Evolutionary conservation across 306 rosid genomes (phyloP).

Genomic region (Mimosa bimucronata): DNA sequence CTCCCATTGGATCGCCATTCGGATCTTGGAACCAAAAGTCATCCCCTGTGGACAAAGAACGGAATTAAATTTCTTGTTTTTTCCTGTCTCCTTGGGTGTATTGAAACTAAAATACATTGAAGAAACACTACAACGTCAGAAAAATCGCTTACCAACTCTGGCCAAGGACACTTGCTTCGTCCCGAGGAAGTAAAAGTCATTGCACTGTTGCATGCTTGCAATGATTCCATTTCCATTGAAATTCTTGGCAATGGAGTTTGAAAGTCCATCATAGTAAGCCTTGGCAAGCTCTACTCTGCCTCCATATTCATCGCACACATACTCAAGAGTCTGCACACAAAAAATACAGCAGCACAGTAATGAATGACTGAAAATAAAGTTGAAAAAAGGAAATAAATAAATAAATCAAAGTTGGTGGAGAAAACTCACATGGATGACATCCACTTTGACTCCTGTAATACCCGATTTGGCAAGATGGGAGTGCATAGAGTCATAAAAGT

Average conservation of each 20-base stretch:
- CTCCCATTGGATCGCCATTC: slow-evolving; percentile 94
- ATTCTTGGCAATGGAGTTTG: slow-evolving; percentile 66
- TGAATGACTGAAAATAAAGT: background rate
- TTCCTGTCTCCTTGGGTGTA: background rate
- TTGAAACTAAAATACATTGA: background rate
- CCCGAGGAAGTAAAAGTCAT: slow-evolving; percentile 92
- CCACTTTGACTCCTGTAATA: slow-evolving; percentile 84
- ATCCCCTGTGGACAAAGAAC: slow-evolving; percentile 60
- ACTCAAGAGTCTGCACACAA: slow-evolving; percentile 63
- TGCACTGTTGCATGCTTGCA: slow-evolving; percentile 96
- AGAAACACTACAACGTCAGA: background rate
- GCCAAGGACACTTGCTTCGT: slow-evolving; percentile 73
- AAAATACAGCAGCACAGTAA: background rate
- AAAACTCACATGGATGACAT: slow-evolving; percentile 76
- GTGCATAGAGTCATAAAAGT: slow-evolving; percentile 79
- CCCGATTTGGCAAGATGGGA: slow-evolving; percentile 76
- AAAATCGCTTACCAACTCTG: slow-evolving; percentile 72
- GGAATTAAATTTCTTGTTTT: background rate
- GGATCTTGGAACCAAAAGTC: slow-evolving; percentile 98
- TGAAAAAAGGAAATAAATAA: background rate
- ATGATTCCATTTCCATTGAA: slow-evolving; percentile 81
- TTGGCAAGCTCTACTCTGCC: slow-evolving; percentile 90
- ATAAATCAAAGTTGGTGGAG: background rate
- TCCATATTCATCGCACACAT: slow-evolving; percentile 70
- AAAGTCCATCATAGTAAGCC: slow-evolving; percentile 74